Evolutionary conservation across 257 asterid species (phyloP).

Genomic region (Ilex asprella): DNA sequence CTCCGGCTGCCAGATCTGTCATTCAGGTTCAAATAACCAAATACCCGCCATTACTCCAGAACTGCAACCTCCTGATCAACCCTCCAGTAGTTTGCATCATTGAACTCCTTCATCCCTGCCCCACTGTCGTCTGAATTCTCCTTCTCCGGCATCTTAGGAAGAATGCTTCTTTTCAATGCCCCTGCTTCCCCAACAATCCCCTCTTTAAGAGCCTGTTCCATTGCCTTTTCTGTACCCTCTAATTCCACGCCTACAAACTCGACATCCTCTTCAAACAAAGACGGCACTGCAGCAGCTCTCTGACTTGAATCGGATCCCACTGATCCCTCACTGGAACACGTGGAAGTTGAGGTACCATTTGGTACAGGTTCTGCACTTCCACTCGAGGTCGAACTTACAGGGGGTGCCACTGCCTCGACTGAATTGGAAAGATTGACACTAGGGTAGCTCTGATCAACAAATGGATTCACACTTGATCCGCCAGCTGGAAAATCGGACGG

Average conservation of each 20-base stretch:
- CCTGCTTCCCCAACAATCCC: slow-evolving; percentile 95
- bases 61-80: slow-evolving; percentile 85
- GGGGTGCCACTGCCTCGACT: slow-evolving; percentile 18
- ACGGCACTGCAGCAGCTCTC: slow-evolving; percentile 50
- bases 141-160: slow-evolving; percentile 41
- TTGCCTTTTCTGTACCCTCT: slow-evolving; percentile 71
- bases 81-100: slow-evolving; percentile 87
- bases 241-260: slow-evolving; percentile 92
- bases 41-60: slow-evolving; percentile 29
- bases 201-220: slow-evolving; percentile 91
- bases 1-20: slow-evolving; percentile 9
- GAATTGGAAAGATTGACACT: slow-evolving; percentile 20
- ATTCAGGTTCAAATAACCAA: slow-evolving; percentile 6
- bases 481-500: slow-evolving; percentile 51
- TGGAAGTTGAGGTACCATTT: slow-evolving; percentile 34
- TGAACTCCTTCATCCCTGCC: slow-evolving; percentile 60
- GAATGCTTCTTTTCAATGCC: slow-evolving; percentile 46
- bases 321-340: slow-evolving; percentile 30
- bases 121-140: slow-evolving; percentile 51
- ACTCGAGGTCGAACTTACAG: slow-evolving; percentile 29
- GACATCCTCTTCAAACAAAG: slow-evolving; percentile 92
- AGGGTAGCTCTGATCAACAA: slow-evolving; percentile 35
- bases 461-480: slow-evolving; percentile 66
- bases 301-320: slow-evolving; percentile 31
- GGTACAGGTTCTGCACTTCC: slow-evolving; percentile 40